These are phyloP conservation scores for Pestalotiopsis sp. DNA, from an alignment of 2,329 filamentous ascomycete species.

Conservation along the genomic window DNA sequence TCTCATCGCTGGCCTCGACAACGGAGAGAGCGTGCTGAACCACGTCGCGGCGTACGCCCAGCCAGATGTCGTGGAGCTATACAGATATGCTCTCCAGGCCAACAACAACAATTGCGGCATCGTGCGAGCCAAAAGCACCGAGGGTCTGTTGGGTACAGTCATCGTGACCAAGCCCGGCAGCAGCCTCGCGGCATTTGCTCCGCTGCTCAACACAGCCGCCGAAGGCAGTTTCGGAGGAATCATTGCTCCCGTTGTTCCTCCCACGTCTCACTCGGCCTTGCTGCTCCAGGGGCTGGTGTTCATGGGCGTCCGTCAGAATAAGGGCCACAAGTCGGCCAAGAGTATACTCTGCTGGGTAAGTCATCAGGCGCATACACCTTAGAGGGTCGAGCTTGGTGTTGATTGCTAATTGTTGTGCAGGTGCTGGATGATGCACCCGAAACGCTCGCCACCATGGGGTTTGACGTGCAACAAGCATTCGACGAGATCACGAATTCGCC, in stretches of 20 bases:
- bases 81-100: slow-evolving; percentile 73
- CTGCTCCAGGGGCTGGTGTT: slow-evolving; percentile 77
- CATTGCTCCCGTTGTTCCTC: slow-evolving; percentile 76
- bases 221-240: slow-evolving; percentile 71
- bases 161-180: slow-evolving; percentile 77
- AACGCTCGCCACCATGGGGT: slow-evolving; percentile 34
- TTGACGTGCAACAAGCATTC: slow-evolving; percentile 34
- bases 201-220: slow-evolving; percentile 62
- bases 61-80: slow-evolving; percentile 80
- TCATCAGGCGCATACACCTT: slow-evolving; percentile 18
- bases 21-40: slow-evolving; percentile 71
- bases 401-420: slow-evolving; percentile 17
- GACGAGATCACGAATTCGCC: slow-evolving; percentile 37
- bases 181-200: slow-evolving; percentile 69
- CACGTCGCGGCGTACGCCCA: slow-evolving; percentile 75
- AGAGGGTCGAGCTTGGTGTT: neutral
- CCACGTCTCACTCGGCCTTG: slow-evolving; percentile 68
- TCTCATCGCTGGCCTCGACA: slow-evolving; percentile 78
- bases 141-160: slow-evolving; percentile 74
- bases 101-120: slow-evolving; percentile 72
- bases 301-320: slow-evolving; percentile 81
- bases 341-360: slow-evolving; percentile 81
- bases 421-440: slow-evolving; percentile 33
- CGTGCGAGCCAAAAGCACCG: slow-evolving; percentile 75
- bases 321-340: slow-evolving; percentile 72